Evolutionary conservation across 192 early-diverging fungal species (phyloP).

Genomic region (Backusella tuberculispora): DNA sequence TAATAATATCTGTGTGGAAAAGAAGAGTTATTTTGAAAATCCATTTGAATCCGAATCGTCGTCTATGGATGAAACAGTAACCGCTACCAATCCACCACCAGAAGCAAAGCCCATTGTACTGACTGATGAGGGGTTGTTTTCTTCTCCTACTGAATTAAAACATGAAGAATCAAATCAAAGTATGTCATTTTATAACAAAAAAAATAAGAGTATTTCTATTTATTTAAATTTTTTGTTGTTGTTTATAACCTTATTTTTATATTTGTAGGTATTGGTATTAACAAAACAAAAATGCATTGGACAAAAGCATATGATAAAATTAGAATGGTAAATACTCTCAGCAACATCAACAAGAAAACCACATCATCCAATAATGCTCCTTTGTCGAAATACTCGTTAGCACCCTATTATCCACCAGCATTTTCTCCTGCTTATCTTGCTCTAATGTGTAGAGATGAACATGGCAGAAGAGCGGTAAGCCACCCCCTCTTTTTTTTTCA

Average conservation of each 20-base stretch:
- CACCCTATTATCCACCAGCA: constrained; percentile 38
- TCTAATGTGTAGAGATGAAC: constrained; percentile 31
- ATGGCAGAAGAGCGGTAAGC: constrained; percentile 36
- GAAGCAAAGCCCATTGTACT: neutral
- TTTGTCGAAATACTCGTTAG: constrained; percentile 30
- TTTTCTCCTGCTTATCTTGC: constrained; percentile 32
- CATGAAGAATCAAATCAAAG: neutral
- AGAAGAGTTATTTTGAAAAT: constrained; percentile 39
- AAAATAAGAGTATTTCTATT: no score
- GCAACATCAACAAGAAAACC: constrained; percentile 49
- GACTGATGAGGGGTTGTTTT: neutral
- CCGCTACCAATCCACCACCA: neutral
- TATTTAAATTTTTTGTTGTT: no score
- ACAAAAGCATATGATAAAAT: constrained; percentile 27
- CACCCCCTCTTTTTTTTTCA: neutral
- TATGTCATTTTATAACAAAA: neutral
- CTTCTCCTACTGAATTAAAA: neutral
- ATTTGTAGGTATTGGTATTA: neutral
- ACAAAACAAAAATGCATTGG: constrained; percentile 27
- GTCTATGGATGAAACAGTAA: constrained; percentile 1
- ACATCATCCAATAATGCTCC: constrained; percentile 25
- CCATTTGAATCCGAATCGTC: constrained; percentile 35
- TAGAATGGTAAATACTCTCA: constrained; percentile 24
- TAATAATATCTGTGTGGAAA: neutral
- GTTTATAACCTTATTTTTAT: neutral